Conservation (phyloP, 148 eudicot genomes). For the Nepenthes gracilis region DNA sequence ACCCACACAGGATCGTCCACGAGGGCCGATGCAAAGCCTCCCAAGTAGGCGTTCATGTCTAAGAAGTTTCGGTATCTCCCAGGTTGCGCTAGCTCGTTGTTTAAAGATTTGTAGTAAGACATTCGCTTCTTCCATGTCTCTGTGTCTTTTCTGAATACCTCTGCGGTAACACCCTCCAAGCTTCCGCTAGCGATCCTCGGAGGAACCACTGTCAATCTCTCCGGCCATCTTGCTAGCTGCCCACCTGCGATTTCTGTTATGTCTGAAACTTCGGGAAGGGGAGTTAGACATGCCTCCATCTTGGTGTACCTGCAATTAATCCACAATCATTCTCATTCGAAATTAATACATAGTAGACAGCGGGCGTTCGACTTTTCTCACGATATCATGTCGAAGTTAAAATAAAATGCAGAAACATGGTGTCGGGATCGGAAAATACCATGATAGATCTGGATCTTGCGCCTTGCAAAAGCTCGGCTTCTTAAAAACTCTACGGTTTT, state of each 20-base stretch:
- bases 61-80: constrained; percentile 79
- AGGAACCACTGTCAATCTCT: constrained; percentile 51
- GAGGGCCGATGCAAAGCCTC: constrained; percentile 87
- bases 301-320: background rate
- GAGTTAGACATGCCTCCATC: background rate
- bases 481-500: constrained; percentile 22
- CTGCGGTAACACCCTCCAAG: constrained; percentile 42
- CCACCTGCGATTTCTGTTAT: background rate
- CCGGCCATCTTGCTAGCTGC: constrained; percentile 53
- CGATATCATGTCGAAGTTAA: too few species aligned
- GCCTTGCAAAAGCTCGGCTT: background rate
- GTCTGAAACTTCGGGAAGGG: background rate
- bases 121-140: constrained; percentile 53
- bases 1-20: constrained; percentile 82
- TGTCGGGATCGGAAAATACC: too few species aligned
- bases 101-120: constrained; percentile 36
- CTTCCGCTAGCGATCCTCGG: constrained; percentile 54
- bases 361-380: too few species aligned
- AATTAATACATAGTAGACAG: too few species aligned
- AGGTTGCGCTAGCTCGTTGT: constrained; percentile 42
- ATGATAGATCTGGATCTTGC: background rate
- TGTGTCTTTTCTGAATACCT: constrained; percentile 33
- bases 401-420: too few species aligned
- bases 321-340: too few species aligned
- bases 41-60: constrained; percentile 86